Percentiles rank a stretch among this genome's conserved stretches.
phyloP scores from a whole-genome alignment of 257 asterid genomes.

The Solanum verrucosum region DNA sequence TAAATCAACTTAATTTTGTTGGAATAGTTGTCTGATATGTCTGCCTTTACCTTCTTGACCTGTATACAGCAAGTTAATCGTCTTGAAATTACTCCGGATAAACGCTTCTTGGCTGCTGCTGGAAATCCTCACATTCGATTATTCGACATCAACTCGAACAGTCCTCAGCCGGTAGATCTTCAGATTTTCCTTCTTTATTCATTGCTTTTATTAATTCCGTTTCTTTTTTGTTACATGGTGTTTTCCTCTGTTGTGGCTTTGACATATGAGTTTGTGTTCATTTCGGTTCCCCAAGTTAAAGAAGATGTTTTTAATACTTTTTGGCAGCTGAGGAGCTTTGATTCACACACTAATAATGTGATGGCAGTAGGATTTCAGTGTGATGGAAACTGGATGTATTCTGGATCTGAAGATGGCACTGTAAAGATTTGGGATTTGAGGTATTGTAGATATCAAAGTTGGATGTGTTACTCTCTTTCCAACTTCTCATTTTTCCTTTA shows the following conservation, averaged over 20 bases:
- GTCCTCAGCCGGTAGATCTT: constrained; percentile 73
- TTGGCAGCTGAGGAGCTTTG: constrained; percentile 86
- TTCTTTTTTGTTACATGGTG: background rate
- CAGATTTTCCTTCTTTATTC: background rate
- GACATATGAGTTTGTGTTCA: background rate
- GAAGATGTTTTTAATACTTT: background rate
- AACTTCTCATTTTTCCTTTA: background rate
- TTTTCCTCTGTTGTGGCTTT: background rate
- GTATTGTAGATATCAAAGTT: constrained; percentile 14
- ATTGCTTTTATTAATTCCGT: background rate
- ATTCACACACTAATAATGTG: constrained; percentile 90
- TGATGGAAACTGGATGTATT: constrained; percentile 98
- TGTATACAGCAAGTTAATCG: constrained; percentile 81
- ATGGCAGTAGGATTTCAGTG: constrained; percentile 99
- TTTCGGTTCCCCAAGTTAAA: constrained; percentile 1
- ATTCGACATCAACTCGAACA: constrained; percentile 77
- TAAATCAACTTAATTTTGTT: background rate
- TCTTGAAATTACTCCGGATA: constrained; percentile 93
- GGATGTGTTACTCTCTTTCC: background rate
- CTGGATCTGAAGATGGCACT: constrained; percentile 99
- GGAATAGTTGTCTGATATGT: background rate
- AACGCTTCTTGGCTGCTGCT: constrained; percentile 83
- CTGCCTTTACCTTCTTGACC: background rate
- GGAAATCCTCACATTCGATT: constrained; percentile 98
- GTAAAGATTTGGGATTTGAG: constrained; percentile 97